phyloP scores from a whole-genome alignment of 1,139 yeast species.

The Hyphopichia fennica region DNA sequence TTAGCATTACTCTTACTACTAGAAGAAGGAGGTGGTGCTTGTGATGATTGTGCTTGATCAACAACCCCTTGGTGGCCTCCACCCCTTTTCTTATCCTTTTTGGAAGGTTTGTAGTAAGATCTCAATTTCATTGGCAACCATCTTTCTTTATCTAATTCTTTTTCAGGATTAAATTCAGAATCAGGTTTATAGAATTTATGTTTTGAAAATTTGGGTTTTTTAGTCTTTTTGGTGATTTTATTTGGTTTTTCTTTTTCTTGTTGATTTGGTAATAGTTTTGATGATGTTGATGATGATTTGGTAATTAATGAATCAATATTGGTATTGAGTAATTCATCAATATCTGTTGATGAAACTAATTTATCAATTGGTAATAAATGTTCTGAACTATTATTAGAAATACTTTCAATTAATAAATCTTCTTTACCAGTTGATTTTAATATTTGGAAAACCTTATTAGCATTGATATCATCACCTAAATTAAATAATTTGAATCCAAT shows the following conservation, averaged over 20 bases:
- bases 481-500: constrained; percentile 49
- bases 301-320: constrained; percentile 23
- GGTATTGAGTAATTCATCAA: constrained; percentile 31
- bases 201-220: constrained; percentile 36
- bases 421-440: constrained; percentile 25
- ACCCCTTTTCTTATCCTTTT: constrained; percentile 57
- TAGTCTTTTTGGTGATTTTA: constrained; percentile 25
- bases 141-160: constrained; percentile 56
- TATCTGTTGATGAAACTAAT: constrained; percentile 22
- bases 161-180: constrained; percentile 19
- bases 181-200: constrained; percentile 35
- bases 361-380: constrained; percentile 34
- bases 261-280: neutral
- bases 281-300: constrained; percentile 4
- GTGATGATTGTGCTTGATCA: constrained; percentile 30
- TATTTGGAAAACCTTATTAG: constrained; percentile 32
- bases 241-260: neutral
- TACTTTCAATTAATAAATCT: constrained; percentile 35
- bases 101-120: constrained; percentile 77
- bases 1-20: constrained; percentile 26
- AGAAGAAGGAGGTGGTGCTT: constrained; percentile 16
- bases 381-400: constrained; percentile 19
- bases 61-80: constrained; percentile 71
- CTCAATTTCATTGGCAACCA: constrained; percentile 91
- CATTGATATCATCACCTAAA: constrained; percentile 25